phyloP scores from a whole-genome alignment of 352 stramenopile genomes.

The Pythium coloratum region DNA sequence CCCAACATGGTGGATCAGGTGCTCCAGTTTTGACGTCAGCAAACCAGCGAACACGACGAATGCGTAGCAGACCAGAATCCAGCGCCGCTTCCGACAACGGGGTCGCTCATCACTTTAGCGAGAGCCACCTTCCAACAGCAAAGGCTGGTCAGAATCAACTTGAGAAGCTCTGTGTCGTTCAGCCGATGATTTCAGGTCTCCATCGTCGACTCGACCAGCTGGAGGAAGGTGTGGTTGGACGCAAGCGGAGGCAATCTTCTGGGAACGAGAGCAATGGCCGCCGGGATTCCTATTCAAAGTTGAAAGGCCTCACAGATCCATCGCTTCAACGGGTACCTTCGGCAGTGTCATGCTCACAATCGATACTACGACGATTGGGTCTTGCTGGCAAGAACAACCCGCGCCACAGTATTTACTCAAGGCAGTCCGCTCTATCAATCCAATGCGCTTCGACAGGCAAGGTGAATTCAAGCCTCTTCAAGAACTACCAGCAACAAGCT shows the following conservation, averaged over 20 bases:
- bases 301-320: not conserved
- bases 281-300: not conserved
- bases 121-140: not conserved
- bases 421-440: conserved; percentile 3
- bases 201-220: not conserved
- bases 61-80: conserved; percentile 7
- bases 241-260: not conserved
- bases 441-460: conserved; percentile 7
- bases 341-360: not conserved
- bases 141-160: not conserved
- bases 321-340: not conserved
- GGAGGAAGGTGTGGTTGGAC: not conserved
- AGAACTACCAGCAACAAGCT: conserved; percentile 16
- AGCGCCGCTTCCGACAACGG: conserved; percentile 14
- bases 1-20: not conserved
- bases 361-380: not conserved
- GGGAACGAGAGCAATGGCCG: not conserved
- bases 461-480: conserved; percentile 7
- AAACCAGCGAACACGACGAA: not conserved
- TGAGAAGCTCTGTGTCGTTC: conserved; percentile 17
- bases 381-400: not conserved
- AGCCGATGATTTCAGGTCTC: conserved; percentile 10
- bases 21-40: not conserved
- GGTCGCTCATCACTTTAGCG: not conserved
- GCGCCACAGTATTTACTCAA: conserved; percentile 9